These are phyloP conservation scores for Melastoma candidum DNA, from an alignment of 441 rosid genomes.

Conservation along the genomic window DNA sequence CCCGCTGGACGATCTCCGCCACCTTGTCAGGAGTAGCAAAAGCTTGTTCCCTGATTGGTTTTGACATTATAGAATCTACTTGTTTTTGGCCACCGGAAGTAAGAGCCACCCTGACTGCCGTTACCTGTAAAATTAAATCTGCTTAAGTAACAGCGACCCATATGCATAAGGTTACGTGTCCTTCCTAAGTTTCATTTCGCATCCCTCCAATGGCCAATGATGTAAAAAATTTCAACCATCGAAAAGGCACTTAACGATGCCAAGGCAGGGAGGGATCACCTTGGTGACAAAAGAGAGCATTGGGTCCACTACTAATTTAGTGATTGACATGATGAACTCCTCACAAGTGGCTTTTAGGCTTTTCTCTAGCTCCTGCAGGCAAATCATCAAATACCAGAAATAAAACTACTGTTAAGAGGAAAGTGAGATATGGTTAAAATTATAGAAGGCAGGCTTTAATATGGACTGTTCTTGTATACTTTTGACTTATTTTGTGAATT, in stretches of 20 bases:
- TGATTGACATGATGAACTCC: constrained; percentile 96
- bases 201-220: no score
- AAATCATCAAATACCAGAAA: constrained; percentile 2
- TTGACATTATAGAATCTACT: constrained; percentile 64
- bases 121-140: constrained; percentile 41
- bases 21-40: constrained; percentile 92
- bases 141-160: not conserved
- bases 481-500: no score
- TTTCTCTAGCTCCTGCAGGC: constrained; percentile 82
- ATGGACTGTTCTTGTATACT: no score
- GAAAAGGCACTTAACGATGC: no score
- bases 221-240: no score
- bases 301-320: constrained; percentile 92
- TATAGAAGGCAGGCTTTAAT: no score
- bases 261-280: constrained; percentile 33
- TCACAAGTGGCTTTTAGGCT: constrained; percentile 91
- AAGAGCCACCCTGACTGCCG: constrained; percentile 77
- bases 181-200: not conserved
- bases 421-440: no score
- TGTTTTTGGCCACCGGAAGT: constrained; percentile 54
- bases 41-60: constrained; percentile 90
- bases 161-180: not conserved
- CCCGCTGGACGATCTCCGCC: constrained; percentile 94
- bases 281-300: constrained; percentile 92
- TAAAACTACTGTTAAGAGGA: not conserved